Conservation (phyloP, 179 eudicot species). For the Gypsophila paniculata region DNA sequence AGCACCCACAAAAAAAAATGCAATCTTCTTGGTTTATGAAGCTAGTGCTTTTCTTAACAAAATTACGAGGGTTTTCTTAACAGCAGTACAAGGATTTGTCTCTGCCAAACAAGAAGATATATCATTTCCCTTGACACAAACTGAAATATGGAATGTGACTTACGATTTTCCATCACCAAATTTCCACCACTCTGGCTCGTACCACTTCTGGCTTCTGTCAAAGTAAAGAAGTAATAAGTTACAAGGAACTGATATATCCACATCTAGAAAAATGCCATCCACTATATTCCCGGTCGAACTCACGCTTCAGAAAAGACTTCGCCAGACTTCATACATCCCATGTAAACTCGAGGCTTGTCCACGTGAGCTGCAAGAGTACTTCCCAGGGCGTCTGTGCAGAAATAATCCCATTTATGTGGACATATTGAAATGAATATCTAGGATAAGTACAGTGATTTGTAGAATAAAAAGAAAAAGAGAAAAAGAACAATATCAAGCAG, state of each 20-base stretch:
- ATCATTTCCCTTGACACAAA: neutral
- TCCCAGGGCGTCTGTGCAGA: constrained; percentile 64
- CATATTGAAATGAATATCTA: neutral
- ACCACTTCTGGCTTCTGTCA: constrained; percentile 71
- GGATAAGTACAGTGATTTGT: too few species aligned
- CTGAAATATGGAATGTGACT: constrained; percentile 30
- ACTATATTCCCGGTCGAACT: constrained; percentile 31
- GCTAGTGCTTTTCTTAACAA: neutral
- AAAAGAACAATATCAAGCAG: neutral
- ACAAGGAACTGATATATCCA: neutral
- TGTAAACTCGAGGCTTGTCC: constrained; percentile 66
- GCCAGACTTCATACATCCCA: constrained; percentile 97
- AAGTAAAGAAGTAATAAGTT: constrained; percentile 13
- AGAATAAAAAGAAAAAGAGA: neutral
- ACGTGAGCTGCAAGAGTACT: constrained; percentile 59
- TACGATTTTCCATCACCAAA: constrained; percentile 91
- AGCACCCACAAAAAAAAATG: too few species aligned
- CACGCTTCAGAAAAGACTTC: constrained; percentile 87
- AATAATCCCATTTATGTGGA: constrained; percentile 12
- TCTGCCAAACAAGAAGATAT: constrained; percentile 8
- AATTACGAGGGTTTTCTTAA: neutral
- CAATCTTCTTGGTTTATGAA: constrained; percentile 1
- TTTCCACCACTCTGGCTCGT: constrained; percentile 99
- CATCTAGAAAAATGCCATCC: neutral
- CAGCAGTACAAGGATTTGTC: neutral